phyloP scores from a whole-genome alignment of 2,329 filamentous ascomycete genomes.

The Periconia sp. region DNA sequence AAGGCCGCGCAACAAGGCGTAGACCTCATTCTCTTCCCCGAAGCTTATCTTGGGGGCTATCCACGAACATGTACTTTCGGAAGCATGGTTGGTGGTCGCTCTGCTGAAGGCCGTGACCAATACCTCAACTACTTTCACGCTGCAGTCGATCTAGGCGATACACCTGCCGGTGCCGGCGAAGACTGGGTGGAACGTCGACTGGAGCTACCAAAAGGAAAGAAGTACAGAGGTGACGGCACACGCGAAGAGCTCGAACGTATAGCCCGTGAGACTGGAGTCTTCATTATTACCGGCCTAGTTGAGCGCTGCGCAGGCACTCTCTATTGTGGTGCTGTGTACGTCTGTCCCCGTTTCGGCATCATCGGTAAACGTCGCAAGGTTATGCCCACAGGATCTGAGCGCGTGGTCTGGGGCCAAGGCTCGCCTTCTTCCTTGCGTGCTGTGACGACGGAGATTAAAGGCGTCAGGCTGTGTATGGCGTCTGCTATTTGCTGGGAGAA shows the following conservation, averaged over 20 bases:
- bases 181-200: slow-evolving; percentile 73
- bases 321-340: slow-evolving; percentile 83
- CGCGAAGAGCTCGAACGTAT: slow-evolving; percentile 80
- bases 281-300: slow-evolving; percentile 79
- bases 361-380: slow-evolving; percentile 90
- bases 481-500: slow-evolving; percentile 97
- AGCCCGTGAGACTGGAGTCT: slow-evolving; percentile 78
- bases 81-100: slow-evolving; percentile 72
- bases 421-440: slow-evolving; percentile 79
- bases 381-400: slow-evolving; percentile 86
- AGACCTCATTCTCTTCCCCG: slow-evolving; percentile 84
- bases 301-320: slow-evolving; percentile 82
- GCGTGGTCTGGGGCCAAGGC: slow-evolving; percentile 88
- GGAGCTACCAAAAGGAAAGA: slow-evolving; percentile 53
- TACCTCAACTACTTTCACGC: slow-evolving; percentile 79
- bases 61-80: slow-evolving; percentile 83
- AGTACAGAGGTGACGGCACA: slow-evolving; percentile 73
- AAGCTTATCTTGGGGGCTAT: slow-evolving; percentile 92
- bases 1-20: slow-evolving; percentile 66
- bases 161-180: slow-evolving; percentile 70
- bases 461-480: slow-evolving; percentile 78
- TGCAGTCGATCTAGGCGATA: slow-evolving; percentile 86
- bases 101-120: slow-evolving; percentile 75
- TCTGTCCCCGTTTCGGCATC: slow-evolving; percentile 74
- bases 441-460: slow-evolving; percentile 78